Base-by-base conservation (phyloP, 192 early-diverging fungal species). In the Endogone sp. region DNA sequence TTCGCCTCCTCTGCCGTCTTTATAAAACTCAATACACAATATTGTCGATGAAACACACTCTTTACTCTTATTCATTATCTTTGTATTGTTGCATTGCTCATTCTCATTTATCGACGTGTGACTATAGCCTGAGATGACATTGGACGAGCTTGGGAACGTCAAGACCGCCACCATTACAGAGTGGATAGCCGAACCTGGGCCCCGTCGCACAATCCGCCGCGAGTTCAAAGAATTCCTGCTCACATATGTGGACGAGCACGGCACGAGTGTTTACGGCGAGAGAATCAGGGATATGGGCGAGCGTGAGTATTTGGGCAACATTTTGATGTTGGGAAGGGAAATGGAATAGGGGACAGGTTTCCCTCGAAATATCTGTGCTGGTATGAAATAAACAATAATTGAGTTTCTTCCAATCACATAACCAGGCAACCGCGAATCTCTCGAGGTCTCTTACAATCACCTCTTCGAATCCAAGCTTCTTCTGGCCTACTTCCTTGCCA, bases 181-280 rank as follows among this genome's bases (percentile, higher is more conserved):
- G 26, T 99, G 91, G 87, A 89, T 99, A 24, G 85, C 82, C 62
- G 88, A 93, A 85, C 87, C 95, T 29, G 91, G 90, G 2, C 90
- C 93, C 3, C 87, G 94, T 3, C 87, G 89, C 68, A 88, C 92
- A 11, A 94, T 97, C 31, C 85, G 86, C 64, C 81, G 90, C 32
- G 93, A 96, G 72, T 97, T 99, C 82, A 85, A 88, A 25, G 85
- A 90, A 63, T 99, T 99, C 72, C 78, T 99, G 49, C 84, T 91
- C 16, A 92, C 91, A 9, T 97, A 86, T 74, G 87, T 91, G n/a
- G 88, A 94, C 63, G 89, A 91, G 30, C 80, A 91, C 30, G 94
- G 93, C 66, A 90, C 90, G 29, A 95, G 93, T 22, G 91, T 99
- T 4, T 99, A 99, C 66, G 95, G 95, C 69, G 90, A 95, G 71